phyloP scores from a whole-genome alignment of 805 yeast species.

The Suhomyces vadensis region DNA sequence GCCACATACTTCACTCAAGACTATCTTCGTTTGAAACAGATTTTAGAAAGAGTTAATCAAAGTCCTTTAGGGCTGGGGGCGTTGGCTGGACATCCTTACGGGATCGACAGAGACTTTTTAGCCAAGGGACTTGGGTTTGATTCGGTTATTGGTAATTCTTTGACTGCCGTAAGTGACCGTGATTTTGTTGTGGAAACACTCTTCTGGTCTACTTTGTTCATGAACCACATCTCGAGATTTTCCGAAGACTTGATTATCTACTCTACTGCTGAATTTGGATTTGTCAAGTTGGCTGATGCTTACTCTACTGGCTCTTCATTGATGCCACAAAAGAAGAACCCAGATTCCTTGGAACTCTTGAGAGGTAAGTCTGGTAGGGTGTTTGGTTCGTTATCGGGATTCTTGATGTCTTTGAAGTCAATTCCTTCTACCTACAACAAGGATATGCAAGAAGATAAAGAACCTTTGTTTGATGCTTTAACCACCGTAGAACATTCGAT shows the following conservation, averaged over 20 bases:
- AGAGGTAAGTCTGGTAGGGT: slow-evolving; percentile 98
- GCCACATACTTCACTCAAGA: slow-evolving; percentile 95
- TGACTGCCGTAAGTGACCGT: slow-evolving; percentile 96
- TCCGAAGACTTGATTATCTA: slow-evolving; percentile 94
- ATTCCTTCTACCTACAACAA: slow-evolving; percentile 97
- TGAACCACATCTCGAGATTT: slow-evolving; percentile 94
- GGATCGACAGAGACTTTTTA: slow-evolving; percentile 91
- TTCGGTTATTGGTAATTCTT: slow-evolving; percentile 90
- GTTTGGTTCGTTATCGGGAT: slow-evolving; percentile 92
- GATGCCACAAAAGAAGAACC: slow-evolving; percentile 99
- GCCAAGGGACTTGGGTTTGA: slow-evolving; percentile 79
- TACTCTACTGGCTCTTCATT: slow-evolving; percentile 97
- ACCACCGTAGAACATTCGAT: slow-evolving; percentile 92
- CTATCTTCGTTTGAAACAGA: slow-evolving; percentile 77
- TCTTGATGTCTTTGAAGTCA: slow-evolving; percentile 94
- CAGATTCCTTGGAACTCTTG: slow-evolving; percentile 91
- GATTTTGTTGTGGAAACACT: slow-evolving; percentile 94
- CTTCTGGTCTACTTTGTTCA: slow-evolving; percentile 93
- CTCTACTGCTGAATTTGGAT: slow-evolving; percentile 97
- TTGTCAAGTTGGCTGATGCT: slow-evolving; percentile 91
- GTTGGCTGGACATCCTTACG: slow-evolving; percentile 98
- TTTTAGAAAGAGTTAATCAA: slow-evolving; percentile 77
- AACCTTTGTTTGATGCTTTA: slow-evolving; percentile 92
- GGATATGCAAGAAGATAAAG: slow-evolving; percentile 99
- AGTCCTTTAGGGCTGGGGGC: slow-evolving; percentile 98